Evolutionary conservation across 805 yeast species (phyloP), one percentile per base, ranked within the genome.

Genomic region (Starmerella khaoyaiensis): DNA sequence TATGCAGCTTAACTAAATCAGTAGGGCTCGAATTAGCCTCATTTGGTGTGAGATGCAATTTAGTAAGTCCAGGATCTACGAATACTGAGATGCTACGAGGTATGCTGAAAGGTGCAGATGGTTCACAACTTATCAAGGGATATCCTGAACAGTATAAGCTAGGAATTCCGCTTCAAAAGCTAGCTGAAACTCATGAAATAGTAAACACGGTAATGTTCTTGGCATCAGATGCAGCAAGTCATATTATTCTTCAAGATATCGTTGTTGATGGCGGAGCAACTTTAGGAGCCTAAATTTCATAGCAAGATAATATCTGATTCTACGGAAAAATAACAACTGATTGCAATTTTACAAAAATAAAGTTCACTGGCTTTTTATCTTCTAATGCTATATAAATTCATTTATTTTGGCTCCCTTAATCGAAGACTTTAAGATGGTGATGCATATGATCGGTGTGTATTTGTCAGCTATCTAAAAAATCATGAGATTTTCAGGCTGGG

Each of bases 261-360:
- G 46, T 42, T 4, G 39, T 39, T 21, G 46, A 42, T 20, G 46
- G 46, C n/a, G 46, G 46, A 3, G 46, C 46, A 3, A 42, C 46
- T 5, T 29, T 42, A 5, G 46, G 43, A 4, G 41, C 44, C 5
- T 40, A 28, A 20, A 27, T n/a, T 19, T 9, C 16, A 11, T 19
- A 11, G 14, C 9, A 9, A 11, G 9, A 28, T 9, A 14, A 28
- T 9, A 16, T 14, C 9, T 11, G 15, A 28, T 9, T 10, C 15
- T 11, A 28, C 18, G n/a, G n/a, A n/a, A n/a, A n/a, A n/a, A n/a
- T n/a, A n/a, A n/a, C n/a, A n/a, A 23, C 26, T n/a, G 26, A n/a
- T 23, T n/a, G n/a, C 11, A 23, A 23, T n/a, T n/a, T n/a, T 23
- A n/a, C n/a, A n/a, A 11, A 11, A 23, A n/a, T n/a, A n/a, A 11